Base-by-base conservation (phyloP, 2,329 filamentous ascomycete genomes). In the Talaromyces piceae region DNA sequence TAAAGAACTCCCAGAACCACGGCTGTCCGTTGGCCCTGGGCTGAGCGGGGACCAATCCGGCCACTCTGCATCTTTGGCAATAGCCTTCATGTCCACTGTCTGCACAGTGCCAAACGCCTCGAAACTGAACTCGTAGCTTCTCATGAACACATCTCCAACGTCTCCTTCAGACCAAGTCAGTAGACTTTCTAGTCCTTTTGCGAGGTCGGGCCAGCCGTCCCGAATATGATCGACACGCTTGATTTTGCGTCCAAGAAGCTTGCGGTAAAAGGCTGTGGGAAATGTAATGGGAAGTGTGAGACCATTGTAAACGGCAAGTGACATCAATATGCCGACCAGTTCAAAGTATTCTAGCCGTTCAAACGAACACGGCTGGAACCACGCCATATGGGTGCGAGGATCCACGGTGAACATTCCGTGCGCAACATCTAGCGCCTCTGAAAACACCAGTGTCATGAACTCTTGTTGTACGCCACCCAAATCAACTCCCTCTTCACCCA, bases 391-490 rank as follows among this genome's bases (percentile, higher is more conserved):
- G 0, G 87, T 93, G 50, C 82, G 75, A 1, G 80, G 70, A 59
- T 97, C 90, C 27, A 88, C 79, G 0, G 83, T 86, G 65, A 97
- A 97, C 73, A 72, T 73, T 69, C 82, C 90, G 61, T 87, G 88
- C 41, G 83, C 78, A 4, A 88, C 86, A 59, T 88, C 78, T 43
- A 97, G 77, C 3, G 87, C 87, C 62, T 95, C 85, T 1, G 82
- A 81, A 59, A 96, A 83, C 16, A 88, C 83, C 25, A 96, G 71
- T 13, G 89, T 83, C 71, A 98, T 97, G 65, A 95, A 97, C 57
- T 98, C 93, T 65, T 95, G 91, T 60, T 96, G 91, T 1, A 98
- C 91, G 56, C 93, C 93, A 41, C 93, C 93, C 45, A 91, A 89
- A 66, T 98, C 93, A 28, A 94, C 82, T 0, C 93, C 93, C 65